Percentiles rank a stretch among this genome's conserved stretches.
phyloP scores from a whole-genome alignment of 768 basidiomycete genomes.

The Chalciporus piperatus region DNA sequence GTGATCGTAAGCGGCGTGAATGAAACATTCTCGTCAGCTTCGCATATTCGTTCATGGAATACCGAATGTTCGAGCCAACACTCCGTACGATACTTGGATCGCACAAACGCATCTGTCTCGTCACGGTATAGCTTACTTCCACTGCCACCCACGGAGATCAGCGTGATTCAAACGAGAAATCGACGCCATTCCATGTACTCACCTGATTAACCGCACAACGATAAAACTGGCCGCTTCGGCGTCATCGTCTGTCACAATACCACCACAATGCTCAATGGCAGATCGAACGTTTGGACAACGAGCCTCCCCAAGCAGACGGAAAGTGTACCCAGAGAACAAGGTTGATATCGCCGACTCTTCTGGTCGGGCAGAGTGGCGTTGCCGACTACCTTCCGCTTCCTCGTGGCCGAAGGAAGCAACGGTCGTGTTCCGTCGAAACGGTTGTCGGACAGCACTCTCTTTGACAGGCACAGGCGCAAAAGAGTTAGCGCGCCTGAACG shows the following conservation, averaged over 20 bases:
- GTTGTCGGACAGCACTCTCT: constrained; percentile 33
- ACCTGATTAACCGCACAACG: constrained; percentile 76
- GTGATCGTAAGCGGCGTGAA: constrained; percentile 63
- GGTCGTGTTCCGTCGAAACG: constrained; percentile 45
- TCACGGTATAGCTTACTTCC: constrained; percentile 66
- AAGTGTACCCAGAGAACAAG: constrained; percentile 55
- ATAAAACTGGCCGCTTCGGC: constrained; percentile 58
- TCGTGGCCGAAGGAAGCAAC: constrained; percentile 10
- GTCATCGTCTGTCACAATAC: constrained; percentile 41
- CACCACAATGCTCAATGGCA: constrained; percentile 64
- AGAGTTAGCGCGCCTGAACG: constrained; percentile 63
- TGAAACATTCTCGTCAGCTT: constrained; percentile 62
- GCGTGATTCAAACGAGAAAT: background rate
- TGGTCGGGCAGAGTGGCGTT: background rate
- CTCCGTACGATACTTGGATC: constrained; percentile 75
- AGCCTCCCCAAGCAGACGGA: constrained; percentile 69
- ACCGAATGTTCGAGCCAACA: constrained; percentile 92
- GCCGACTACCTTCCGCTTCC: constrained; percentile 19
- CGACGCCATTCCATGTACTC: constrained; percentile 1
- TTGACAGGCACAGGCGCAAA: constrained; percentile 45
- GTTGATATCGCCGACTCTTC: constrained; percentile 1
- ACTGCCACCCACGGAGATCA: constrained; percentile 36
- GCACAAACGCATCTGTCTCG: constrained; percentile 46
- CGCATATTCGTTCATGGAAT: constrained; percentile 69
- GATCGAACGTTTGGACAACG: constrained; percentile 50